These are phyloP conservation scores for Mycena olivaceomarginata DNA, from an alignment of 768 basidiomycete species.

Conservation along the genomic window DNA sequence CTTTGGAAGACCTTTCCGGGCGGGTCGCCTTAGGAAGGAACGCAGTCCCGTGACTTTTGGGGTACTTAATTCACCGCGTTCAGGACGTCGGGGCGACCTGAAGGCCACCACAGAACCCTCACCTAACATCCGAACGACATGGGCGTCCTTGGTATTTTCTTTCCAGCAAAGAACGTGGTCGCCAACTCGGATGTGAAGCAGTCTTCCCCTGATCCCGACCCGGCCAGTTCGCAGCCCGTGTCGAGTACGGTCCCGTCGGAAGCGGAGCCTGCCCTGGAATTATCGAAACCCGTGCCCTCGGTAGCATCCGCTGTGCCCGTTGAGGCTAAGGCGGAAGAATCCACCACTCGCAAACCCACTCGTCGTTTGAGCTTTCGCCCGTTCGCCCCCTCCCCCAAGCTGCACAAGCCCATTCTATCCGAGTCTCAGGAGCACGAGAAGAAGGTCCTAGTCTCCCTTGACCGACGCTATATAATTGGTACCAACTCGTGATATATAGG, in stretches of 20 bases:
- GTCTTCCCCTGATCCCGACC: slow-evolving; percentile 21
- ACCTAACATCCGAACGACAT: slow-evolving; percentile 40
- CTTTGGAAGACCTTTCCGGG: background rate
- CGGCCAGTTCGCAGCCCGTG: slow-evolving; percentile 11
- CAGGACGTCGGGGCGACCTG: slow-evolving; percentile 1
- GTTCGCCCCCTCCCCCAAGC: slow-evolving; percentile 56
- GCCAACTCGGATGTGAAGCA: slow-evolving; percentile 18
- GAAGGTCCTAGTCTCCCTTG: slow-evolving; percentile 41
- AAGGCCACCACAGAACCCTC: background rate
- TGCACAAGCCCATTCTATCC: slow-evolving; percentile 59
- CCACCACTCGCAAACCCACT: slow-evolving; percentile 36
- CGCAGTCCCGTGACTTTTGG: slow-evolving; percentile 9
- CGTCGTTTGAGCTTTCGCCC: slow-evolving; percentile 71
- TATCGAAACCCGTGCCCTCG: slow-evolving; percentile 2
- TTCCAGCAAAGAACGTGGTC: slow-evolving; percentile 27
- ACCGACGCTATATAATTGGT: too few species aligned
- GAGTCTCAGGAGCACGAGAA: slow-evolving; percentile 62
- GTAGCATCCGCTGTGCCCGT: slow-evolving; percentile 1
- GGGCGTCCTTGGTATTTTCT: slow-evolving; percentile 53
- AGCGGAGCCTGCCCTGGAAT: background rate
- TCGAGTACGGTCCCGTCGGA: slow-evolving; percentile 23
- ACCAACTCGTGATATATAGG: background rate
- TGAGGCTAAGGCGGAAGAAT: slow-evolving; percentile 12
- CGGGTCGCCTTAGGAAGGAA: background rate
- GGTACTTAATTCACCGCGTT: background rate